A percentile compares a stretch with the other conserved stretches of the same genome.
Evolutionary conservation across 2,329 filamentous ascomycete genomes (phyloP).

Genomic region (Arthroderma sp.): DNA sequence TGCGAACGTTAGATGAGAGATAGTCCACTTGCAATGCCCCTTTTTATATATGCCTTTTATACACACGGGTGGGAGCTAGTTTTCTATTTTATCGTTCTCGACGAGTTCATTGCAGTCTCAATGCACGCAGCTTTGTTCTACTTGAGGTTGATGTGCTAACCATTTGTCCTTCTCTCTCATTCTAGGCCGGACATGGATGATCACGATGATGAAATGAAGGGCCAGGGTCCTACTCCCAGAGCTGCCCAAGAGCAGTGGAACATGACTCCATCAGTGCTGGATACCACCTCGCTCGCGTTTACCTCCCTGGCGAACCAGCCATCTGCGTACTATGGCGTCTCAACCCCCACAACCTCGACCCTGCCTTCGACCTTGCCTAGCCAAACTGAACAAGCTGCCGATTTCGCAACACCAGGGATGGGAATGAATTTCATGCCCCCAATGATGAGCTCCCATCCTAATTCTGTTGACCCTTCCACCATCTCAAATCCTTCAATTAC

Average conservation of each 20-base stretch:
- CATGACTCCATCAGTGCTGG: conserved; percentile 78
- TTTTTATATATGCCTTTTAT: too few species aligned
- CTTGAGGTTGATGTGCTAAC: background rate
- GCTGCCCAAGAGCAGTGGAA: conserved; percentile 70
- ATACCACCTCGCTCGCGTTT: conserved; percentile 73
- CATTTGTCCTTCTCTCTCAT: too few species aligned
- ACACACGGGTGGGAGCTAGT: too few species aligned
- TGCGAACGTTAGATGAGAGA: conserved; percentile 5
- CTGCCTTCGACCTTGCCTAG: conserved; percentile 36
- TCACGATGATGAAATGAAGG: too few species aligned
- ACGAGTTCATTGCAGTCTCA: background rate
- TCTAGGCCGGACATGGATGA: too few species aligned
- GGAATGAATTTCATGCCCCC: conserved; percentile 45
- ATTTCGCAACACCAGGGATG: conserved; percentile 71
- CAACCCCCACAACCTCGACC: conserved; percentile 37
- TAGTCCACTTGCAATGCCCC: background rate
- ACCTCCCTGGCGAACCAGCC: conserved; percentile 65
- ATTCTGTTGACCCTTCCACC: background rate
- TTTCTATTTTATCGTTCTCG: too few species aligned
- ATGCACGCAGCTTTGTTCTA: background rate
- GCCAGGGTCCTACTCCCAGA: conserved; percentile 49
- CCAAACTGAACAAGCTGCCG: conserved; percentile 62
- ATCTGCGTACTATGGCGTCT: conserved; percentile 71
- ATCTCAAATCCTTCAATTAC: conserved; percentile 1
- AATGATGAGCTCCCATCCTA: background rate